phyloP scores from a whole-genome alignment of 164 flowering plant species.

The Vitis riparia region DNA sequence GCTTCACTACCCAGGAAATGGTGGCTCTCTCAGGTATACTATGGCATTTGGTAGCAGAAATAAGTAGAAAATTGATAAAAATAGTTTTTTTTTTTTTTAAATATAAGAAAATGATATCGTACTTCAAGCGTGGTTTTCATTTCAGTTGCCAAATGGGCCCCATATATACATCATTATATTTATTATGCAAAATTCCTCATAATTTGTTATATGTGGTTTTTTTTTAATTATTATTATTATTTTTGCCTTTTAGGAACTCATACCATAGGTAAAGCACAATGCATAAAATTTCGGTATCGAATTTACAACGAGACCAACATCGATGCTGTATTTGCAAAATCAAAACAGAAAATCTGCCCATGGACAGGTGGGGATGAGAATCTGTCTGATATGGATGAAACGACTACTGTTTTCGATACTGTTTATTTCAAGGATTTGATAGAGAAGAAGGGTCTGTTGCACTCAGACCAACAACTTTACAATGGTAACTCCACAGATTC shows the following conservation, averaged over 20 bases:
- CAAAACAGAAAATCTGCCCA: constrained; percentile 24
- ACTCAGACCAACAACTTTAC: constrained; percentile 35
- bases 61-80: too few relatives aligned
- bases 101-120: too few relatives aligned
- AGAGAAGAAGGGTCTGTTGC: constrained; percentile 27
- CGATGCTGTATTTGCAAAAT: constrained; percentile 21
- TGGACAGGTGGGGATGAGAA: constrained; percentile 19
- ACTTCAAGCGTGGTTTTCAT: too few relatives aligned
- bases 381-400: constrained; percentile 22
- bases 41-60: too few relatives aligned
- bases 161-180: too few relatives aligned
- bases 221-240: neutral
- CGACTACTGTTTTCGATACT: constrained; percentile 28
- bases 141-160: too few relatives aligned
- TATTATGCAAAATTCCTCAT: too few relatives aligned
- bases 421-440: constrained; percentile 27
- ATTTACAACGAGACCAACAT: constrained; percentile 32
- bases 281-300: constrained; percentile 27
- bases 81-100: too few relatives aligned
- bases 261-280: constrained; percentile 42
- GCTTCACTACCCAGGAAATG: constrained; percentile 27
- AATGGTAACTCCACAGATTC: constrained; percentile 16
- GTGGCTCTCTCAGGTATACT: constrained; percentile 38
- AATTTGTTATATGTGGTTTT: neutral
- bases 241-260: constrained; percentile 23